Base-by-base conservation (phyloP, 441 rosid species). In the Erysimum cheiri region DNA sequence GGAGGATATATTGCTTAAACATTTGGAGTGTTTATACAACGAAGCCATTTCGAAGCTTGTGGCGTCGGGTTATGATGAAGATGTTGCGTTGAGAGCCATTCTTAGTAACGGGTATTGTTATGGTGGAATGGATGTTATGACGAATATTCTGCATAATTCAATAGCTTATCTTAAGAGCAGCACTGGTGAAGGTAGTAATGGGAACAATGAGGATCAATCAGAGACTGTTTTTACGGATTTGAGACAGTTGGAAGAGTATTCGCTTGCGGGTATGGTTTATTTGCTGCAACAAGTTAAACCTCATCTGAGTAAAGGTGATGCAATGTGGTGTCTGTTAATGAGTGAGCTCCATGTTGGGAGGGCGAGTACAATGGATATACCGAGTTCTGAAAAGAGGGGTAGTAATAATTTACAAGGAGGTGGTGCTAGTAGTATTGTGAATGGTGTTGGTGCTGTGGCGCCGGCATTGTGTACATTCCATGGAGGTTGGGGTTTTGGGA, bases 281-380 rank as follows among this genome's bases (percentile, higher is more conserved):
- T 80, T 92, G 89, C 68, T 94, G 87, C 93, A 86, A 69, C 87
- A 94, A 76, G 87, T 86, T 67, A 85, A 85, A 70, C 96, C 99
- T 10, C 82, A 81, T 75, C 71, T 94, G 84, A 92, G 87, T 72
- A 88, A 81, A 85, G 98, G 97, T 54, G 97, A 92, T 83, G 99
- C 97, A 6, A 86, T 90, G 98, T 92, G 97, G 99, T 94, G 97
- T 78, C 89, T 92, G 82, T 81, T 94, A 39, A 85, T 87, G 90
- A 86, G 90, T 81, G 96, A 94, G 77, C 94, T 94, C 55, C 91
- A 92, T 77, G 96, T 94, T 13, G 94, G 87, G 67, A 84, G 82
- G 64, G 97, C 98, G 6, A 87, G 88, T 78, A 64, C 84, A 0
- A 77, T 91, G 62, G 96, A 94, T 58, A 73, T 91, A 49, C 96